Evolutionary conservation across 129 eudicot genomes (phyloP), one percentile per base, ranked within the genome.

Genomic region (Chrysanthemum makinoi): DNA sequence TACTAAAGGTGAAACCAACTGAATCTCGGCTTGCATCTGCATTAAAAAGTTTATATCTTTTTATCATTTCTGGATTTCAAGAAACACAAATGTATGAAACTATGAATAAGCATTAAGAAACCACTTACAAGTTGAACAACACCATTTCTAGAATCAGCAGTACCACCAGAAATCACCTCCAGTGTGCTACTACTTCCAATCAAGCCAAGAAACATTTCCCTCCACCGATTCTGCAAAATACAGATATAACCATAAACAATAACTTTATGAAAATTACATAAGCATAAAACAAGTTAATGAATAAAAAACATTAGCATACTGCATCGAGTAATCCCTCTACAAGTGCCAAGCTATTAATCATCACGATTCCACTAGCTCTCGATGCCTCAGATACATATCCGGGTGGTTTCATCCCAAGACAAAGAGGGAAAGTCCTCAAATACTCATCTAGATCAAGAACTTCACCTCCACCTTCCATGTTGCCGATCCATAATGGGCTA

Each of bases 11-110:
- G 97, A 88, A 56, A 89, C 82, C 65, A 84, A 66, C 72, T 86
- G 90, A 53, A 91, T 79, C 84, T 91, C 97, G 3, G 90, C 93
- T 70, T 86, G 85, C 90, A 91, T 88, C 97, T 91, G 67, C 57
- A 66, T 35, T 5, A 35, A 55, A 35, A 54, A 16, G 15, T 20
- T 35, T 2, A 0, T 44, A 72, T 62, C 51, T 7, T 53, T 11
- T 10, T n/a, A 48, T 8, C 13, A 39, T 8, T 76, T 58, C 12
- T 17, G 44, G 44, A 35, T 48, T 69, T 73, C 16, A 62, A 73
- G 26, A 64, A 49, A 59, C 2, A 9, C 4, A 8, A 18, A 20
- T 46, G 12, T 28, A 1, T 39, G 17, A 18, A 20, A 48, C 8
- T 28, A 0, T 39, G 17, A 19, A 75, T 33, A 49, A 70, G 11